Conservation (phyloP, 371 early-diverging fungal species). For the Circinella minor region DNA sequence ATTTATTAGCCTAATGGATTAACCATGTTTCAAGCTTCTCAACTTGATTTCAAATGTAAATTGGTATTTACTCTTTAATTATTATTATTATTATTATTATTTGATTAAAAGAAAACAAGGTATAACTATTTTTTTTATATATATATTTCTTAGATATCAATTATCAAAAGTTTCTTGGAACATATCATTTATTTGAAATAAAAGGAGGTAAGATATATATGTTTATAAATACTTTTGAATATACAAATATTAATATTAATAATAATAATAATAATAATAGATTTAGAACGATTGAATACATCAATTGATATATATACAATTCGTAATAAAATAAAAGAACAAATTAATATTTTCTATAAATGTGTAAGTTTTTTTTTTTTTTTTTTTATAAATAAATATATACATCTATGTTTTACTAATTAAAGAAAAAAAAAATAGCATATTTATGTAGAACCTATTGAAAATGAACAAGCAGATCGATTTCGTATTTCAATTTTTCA, state of each 20-base stretch:
- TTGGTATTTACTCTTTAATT: neutral
- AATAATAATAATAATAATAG: too few relatives aligned
- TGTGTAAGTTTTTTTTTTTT: slow-evolving; percentile 1
- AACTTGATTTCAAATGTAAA: slow-evolving; percentile 21
- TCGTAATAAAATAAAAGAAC: neutral
- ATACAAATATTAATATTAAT: neutral
- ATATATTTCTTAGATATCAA: neutral
- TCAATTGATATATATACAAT: neutral
- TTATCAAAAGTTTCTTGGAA: neutral
- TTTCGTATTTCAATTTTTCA: slow-evolving; percentile 52
- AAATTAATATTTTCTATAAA: neutral
- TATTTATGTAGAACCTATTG: slow-evolving; percentile 30
- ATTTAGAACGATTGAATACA: neutral
- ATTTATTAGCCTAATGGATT: slow-evolving; percentile 10
- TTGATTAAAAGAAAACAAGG: too few relatives aligned
- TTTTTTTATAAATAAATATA: neutral
- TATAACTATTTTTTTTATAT: neutral
- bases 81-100: too few relatives aligned
- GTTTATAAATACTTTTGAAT: too few relatives aligned
- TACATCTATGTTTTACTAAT: neutral
- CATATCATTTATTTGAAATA: neutral
- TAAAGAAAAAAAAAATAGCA: slow-evolving; percentile 30
- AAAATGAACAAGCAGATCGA: slow-evolving; percentile 42
- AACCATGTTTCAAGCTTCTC: slow-evolving; percentile 14
- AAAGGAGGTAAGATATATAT: neutral